Conservation (phyloP, 2,329 filamentous ascomycete genomes). For the Sarocladium kiliense region DNA sequence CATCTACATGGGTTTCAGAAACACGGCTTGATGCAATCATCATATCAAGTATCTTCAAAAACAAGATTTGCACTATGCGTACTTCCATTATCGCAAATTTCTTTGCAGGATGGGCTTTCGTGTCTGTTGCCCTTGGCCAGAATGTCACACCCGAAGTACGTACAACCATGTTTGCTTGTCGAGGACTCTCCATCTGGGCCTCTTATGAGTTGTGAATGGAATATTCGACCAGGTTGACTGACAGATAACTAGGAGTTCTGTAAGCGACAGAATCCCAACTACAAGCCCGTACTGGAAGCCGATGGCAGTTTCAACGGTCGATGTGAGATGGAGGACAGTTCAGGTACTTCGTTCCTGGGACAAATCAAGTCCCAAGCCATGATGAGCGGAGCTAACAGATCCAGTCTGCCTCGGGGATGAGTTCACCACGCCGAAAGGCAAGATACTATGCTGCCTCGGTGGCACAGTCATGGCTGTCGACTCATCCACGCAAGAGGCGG, state of each 20-base stretch:
- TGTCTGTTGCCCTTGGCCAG: neutral
- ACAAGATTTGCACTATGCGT: too few species aligned
- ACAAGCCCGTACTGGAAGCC: neutral
- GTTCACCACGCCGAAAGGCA: conserved; percentile 1
- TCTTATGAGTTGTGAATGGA: too few species aligned
- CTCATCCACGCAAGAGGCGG: neutral
- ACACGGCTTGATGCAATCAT: too few species aligned
- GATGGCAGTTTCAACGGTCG: neutral
- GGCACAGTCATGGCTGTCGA: conserved; percentile 6
- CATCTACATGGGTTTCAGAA: too few species aligned
- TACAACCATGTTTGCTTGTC: neutral
- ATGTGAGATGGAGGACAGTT: neutral
- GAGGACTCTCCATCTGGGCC: too few species aligned
- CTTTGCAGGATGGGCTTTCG: neutral
- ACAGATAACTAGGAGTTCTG: conserved; percentile 3
- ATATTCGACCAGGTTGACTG: too few species aligned
- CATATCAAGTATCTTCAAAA: too few species aligned
- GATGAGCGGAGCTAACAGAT: neutral
- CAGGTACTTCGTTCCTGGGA: too few species aligned
- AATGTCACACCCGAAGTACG: neutral
- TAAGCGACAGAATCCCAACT: neutral
- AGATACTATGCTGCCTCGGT: neutral
- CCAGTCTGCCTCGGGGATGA: conserved; percentile 2
- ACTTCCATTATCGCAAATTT: neutral
- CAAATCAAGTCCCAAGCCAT: too few species aligned